Base-by-base conservation (phyloP, 108 stramenopile genomes). In the Seminavis robusta region DNA sequence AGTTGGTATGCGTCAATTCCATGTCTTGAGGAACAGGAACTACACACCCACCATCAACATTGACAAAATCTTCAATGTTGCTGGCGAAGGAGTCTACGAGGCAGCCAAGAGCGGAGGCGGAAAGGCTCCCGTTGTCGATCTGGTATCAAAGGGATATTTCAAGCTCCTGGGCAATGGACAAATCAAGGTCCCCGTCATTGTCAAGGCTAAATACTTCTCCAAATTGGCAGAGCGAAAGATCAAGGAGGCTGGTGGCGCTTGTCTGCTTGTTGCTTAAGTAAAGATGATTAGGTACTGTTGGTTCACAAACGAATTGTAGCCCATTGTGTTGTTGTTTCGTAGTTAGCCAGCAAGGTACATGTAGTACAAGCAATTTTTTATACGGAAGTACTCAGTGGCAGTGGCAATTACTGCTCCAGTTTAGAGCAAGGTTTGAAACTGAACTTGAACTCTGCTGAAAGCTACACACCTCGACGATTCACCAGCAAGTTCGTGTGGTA, bases 181-280 rank as follows among this genome's bases (percentile, higher is more conserved):
- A 65, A 96, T 98, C 64, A 57, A 73, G 42, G 86, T 97, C 17
- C 99, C 99, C 42, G 80, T 99, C 31, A 96, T 99, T 74, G 99
- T 99, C 56, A 97, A 97, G 90, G 98, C 99, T 30, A 97, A 96
- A 59, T 95, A 80, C 78, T 97, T 99, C 79, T 95, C 95, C 49
- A 96, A 95, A 87, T 70, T 94, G 44, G 99, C 99, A 1, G 99
- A 99, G 75, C 79, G 97, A 79, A 99, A 99, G 80, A 99, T 99
- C 72, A 93, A 85, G 73, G 97, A 56, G 13, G 97, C 95, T n/a
- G 99, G 99, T 59, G 99, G 99, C 28, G 98, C 98, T 7, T 97
- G 95, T 79, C 52, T 98, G 54, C 81, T 99, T 17, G 61, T 65
- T 51, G 78, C 79, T 39, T 94, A 85, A 64, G n/a, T n/a, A n/a